phyloP scores from a whole-genome alignment of 495 filamentous ascomycete genomes.

The Penicillium soppii region DNA sequence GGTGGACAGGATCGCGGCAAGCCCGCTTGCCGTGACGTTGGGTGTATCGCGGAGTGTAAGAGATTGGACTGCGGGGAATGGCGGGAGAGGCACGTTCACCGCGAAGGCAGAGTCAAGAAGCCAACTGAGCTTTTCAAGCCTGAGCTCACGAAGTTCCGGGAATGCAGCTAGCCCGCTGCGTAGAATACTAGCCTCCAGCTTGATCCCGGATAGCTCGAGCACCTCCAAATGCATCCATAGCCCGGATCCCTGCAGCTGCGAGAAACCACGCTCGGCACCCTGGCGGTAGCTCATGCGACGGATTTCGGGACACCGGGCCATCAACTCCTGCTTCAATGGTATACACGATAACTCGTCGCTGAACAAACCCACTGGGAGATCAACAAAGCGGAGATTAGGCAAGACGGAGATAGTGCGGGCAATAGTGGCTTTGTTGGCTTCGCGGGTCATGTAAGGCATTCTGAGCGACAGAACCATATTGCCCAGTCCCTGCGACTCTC shows the following conservation, averaged over 20 bases:
- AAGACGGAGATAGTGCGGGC: conserved; percentile 82
- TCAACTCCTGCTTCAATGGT: conserved; percentile 77
- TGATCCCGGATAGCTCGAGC: conserved; percentile 69
- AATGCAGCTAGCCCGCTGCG: conserved; percentile 70
- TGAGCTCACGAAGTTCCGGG: conserved; percentile 66
- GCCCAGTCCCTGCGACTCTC: conserved; percentile 68
- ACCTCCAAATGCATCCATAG: conserved; percentile 80
- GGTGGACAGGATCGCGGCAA: conserved; percentile 60
- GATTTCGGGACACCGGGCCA: conserved; percentile 76
- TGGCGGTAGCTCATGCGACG: conserved; percentile 82
- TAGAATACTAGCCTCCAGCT: conserved; percentile 69
- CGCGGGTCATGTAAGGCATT: conserved; percentile 94
- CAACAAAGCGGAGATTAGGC: conserved; percentile 85
- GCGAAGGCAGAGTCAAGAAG: conserved; percentile 76
- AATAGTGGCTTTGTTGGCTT: conserved; percentile 78
- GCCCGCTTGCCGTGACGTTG: conserved; percentile 66
- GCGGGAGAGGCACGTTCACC: conserved; percentile 54
- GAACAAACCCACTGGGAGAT: conserved; percentile 79
- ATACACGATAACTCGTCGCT: conserved; percentile 72
- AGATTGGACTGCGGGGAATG: conserved; percentile 68
- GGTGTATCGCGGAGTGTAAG: conserved; percentile 67
- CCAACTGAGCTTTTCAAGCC: conserved; percentile 62
- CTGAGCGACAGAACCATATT: conserved; percentile 73
- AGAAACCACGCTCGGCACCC: conserved; percentile 77
- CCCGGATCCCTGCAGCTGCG: conserved; percentile 59